Conservation (phyloP, 177 flowering plant species). For the Vitis hybrid region DNA sequence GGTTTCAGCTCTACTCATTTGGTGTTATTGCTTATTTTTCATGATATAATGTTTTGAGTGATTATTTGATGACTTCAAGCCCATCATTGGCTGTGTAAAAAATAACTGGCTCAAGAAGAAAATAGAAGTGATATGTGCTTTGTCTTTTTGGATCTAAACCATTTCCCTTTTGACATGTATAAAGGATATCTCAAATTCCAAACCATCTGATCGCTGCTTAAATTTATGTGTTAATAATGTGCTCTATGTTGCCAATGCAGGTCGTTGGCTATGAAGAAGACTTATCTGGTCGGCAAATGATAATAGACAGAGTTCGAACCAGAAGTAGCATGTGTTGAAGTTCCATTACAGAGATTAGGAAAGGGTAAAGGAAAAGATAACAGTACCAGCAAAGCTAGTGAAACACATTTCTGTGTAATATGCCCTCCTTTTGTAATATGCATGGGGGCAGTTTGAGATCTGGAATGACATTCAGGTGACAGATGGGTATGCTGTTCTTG, state of each 20-base stretch:
- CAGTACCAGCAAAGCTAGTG: neutral
- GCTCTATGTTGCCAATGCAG: constrained; percentile 41
- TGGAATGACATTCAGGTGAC: too few species aligned
- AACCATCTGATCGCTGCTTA: too few species aligned
- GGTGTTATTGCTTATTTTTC: neutral
- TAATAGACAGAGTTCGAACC: constrained; percentile 77
- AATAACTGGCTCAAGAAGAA: neutral
- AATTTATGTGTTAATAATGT: neutral
- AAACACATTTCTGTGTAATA: too few species aligned
- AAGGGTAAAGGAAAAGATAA: neutral
- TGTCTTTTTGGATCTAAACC: neutral
- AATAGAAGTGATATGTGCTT: neutral
- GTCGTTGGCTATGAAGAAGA: constrained; percentile 95
- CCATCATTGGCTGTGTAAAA: neutral
- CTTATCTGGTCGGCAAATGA: constrained; percentile 90
- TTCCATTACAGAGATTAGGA: neutral
- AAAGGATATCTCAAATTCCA: neutral
- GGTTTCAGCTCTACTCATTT: constrained; percentile 39
- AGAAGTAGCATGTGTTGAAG: constrained; percentile 63
- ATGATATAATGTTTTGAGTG: neutral
- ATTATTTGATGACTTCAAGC: neutral
- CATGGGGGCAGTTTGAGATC: too few species aligned
- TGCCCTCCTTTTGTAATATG: too few species aligned
- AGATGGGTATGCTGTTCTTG: too few species aligned
- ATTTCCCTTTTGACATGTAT: neutral